Conservation (phyloP, 179 eudicot species). For the Vitellaria paradoxa region DNA sequence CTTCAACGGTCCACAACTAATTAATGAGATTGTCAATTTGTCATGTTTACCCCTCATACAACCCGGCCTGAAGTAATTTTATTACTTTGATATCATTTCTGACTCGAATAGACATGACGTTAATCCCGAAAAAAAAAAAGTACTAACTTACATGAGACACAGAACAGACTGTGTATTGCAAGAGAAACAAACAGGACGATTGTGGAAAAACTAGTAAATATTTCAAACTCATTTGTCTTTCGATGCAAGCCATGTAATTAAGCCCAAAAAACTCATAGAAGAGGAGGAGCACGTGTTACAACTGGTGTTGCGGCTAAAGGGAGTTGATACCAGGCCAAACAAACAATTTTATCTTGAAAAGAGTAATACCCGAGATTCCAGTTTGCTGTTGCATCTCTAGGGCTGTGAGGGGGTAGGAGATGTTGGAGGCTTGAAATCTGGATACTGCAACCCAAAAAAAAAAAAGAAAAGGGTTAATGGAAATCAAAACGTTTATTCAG, state of each 20-base stretch:
- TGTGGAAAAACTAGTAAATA: neutral
- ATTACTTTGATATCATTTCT: neutral
- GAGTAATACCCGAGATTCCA: neutral
- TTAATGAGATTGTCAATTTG: too few species aligned
- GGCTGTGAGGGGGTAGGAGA: slow-evolving; percentile 86
- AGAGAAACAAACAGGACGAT: neutral
- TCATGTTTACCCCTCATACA: too few species aligned
- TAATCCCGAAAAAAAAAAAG: neutral
- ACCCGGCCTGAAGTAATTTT: neutral
- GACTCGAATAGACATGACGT: too few species aligned
- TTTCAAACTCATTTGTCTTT: neutral
- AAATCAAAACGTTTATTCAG: neutral
- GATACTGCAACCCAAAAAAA: slow-evolving; percentile 58
- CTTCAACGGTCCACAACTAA: too few species aligned
- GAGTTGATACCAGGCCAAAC: neutral
- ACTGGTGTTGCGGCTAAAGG: neutral
- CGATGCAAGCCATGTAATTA: neutral
- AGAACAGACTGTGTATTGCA: neutral
- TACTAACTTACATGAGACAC: neutral
- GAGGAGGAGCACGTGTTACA: neutral
- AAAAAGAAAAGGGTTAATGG: neutral
- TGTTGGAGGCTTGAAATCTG: slow-evolving; percentile 81
- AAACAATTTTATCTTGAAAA: neutral
- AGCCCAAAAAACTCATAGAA: neutral
- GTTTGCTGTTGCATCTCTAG: slow-evolving; percentile 17